Percentiles rank a stretch among this genome's conserved stretches.
Evolutionary conservation across 2,329 filamentous ascomycete genomes (phyloP).

Genomic region (Penicillium brasilianum): DNA sequence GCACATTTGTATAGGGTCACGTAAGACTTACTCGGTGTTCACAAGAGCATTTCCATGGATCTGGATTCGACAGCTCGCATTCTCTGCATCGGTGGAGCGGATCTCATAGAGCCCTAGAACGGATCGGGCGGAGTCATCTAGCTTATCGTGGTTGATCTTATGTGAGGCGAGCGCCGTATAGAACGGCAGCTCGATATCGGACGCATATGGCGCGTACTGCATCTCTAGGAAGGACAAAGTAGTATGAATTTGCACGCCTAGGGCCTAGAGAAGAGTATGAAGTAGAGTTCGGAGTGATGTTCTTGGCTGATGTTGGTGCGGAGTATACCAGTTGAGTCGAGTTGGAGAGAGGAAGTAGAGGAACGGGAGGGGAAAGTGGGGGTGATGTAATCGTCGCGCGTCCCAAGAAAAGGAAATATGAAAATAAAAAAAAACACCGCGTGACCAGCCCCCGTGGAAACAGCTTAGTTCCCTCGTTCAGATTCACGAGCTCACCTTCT

Average conservation of each 20-base stretch:
- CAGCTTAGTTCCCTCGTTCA: not conserved
- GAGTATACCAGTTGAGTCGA: not conserved
- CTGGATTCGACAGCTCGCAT: constrained; percentile 85
- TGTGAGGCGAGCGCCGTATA: constrained; percentile 89
- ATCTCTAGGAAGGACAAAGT: constrained; percentile 40
- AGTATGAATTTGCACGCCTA: not conserved
- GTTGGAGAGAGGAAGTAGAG: constrained; percentile 1
- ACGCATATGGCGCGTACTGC: constrained; percentile 87
- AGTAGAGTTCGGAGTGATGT: not conserved
- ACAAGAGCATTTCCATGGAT: constrained; percentile 85
- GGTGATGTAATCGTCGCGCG: constrained; percentile 25
- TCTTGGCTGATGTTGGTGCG: constrained; percentile 1
- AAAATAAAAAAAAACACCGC: constrained; percentile 1
- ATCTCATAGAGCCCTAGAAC: constrained; percentile 90
- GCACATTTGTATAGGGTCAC: not conserved
- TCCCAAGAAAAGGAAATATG: not conserved
- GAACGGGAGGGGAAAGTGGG: constrained; percentile 12
- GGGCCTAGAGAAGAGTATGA: not conserved
- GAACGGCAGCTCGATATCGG: constrained; percentile 94
- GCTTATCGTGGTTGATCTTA: constrained; percentile 96
- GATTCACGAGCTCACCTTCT: not conserved
- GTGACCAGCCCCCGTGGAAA: constrained; percentile 14
- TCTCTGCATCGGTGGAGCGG: constrained; percentile 70
- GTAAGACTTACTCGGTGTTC: constrained; percentile 73
- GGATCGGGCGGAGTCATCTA: constrained; percentile 88